A percentile compares a stretch with the other conserved stretches of the same genome.
phyloP scores from a whole-genome alignment of 352 stramenopile genomes.

The Pythium aquatile region DNA sequence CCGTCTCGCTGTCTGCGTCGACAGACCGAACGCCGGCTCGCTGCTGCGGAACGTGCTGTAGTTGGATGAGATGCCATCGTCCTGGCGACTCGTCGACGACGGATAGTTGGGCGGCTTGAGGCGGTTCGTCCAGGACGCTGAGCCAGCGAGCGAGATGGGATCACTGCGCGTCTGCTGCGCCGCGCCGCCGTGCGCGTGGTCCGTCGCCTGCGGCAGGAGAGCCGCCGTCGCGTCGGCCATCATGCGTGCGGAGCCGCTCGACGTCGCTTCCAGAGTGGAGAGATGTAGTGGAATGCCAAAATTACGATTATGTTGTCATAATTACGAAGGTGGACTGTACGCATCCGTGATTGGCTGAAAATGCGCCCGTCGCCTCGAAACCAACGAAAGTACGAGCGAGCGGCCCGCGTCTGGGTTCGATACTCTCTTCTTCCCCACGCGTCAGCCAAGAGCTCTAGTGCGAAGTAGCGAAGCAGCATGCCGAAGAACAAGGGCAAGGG shows the following conservation, averaged over 20 bases:
- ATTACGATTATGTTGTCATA: constrained; percentile 8
- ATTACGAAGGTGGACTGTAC: not conserved
- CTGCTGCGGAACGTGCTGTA: constrained; percentile 26
- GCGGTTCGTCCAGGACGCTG: constrained; percentile 20
- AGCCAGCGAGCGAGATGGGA: constrained; percentile 22
- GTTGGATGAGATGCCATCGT: not conserved
- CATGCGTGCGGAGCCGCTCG: not conserved
- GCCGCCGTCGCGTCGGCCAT: not conserved
- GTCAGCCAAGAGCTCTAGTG: constrained; percentile 5
- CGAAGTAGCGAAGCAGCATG: constrained; percentile 35
- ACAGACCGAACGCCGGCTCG: constrained; percentile 44
- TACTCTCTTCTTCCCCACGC: constrained; percentile 1
- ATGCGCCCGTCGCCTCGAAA: constrained; percentile 21
- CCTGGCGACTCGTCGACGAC: not conserved
- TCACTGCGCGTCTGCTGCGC: not conserved
- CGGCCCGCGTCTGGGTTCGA: not conserved
- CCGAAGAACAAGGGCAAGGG: constrained; percentile 95
- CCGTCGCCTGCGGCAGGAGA: not conserved
- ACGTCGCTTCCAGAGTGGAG: not conserved
- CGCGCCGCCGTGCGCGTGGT: not conserved
- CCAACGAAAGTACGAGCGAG: constrained; percentile 25
- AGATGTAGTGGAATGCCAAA: constrained; percentile 6
- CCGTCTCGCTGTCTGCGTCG: constrained; percentile 43
- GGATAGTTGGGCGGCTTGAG: constrained; percentile 29
- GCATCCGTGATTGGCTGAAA: constrained; percentile 25